These are phyloP conservation scores for Oropetium thomaeum DNA, from an alignment of 176 grass and related monocot species.

Conservation along the genomic window DNA sequence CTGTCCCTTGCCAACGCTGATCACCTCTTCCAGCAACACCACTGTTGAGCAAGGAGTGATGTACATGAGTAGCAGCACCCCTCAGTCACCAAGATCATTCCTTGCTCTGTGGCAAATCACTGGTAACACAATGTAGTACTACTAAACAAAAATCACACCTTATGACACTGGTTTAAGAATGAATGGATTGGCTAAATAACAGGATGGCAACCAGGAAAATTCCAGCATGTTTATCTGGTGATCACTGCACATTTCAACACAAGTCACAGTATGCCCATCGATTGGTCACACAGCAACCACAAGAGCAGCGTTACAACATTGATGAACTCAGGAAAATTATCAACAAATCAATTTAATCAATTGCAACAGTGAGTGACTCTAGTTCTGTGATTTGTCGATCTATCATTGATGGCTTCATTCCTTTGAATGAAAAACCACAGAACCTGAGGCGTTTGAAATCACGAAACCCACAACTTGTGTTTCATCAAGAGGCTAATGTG, in stretches of 20 bases:
- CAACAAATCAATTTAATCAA: too few species aligned
- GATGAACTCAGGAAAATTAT: too few species aligned
- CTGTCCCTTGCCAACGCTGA: background rate
- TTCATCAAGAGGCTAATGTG: background rate
- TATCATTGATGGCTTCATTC: background rate
- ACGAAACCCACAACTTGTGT: background rate
- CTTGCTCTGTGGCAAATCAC: background rate
- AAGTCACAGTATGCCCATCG: too few species aligned
- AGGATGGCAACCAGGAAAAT: background rate
- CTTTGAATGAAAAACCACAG: background rate
- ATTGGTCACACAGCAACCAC: background rate
- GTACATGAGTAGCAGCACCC: too few species aligned
- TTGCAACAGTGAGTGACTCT: background rate
- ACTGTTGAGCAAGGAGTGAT: too few species aligned
- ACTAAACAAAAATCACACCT: background rate
- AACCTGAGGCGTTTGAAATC: background rate
- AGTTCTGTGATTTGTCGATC: too few species aligned
- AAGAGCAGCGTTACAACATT: too few species aligned
- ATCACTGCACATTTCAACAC: background rate
- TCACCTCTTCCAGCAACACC: background rate
- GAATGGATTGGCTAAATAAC: background rate
- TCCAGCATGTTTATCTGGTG: background rate
- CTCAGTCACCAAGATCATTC: too few species aligned
- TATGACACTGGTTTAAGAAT: background rate
- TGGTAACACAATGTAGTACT: background rate